Base-by-base conservation (phyloP, 225 moss, liverwort and hornwort genomes). In the Polytrichum formosum region DNA sequence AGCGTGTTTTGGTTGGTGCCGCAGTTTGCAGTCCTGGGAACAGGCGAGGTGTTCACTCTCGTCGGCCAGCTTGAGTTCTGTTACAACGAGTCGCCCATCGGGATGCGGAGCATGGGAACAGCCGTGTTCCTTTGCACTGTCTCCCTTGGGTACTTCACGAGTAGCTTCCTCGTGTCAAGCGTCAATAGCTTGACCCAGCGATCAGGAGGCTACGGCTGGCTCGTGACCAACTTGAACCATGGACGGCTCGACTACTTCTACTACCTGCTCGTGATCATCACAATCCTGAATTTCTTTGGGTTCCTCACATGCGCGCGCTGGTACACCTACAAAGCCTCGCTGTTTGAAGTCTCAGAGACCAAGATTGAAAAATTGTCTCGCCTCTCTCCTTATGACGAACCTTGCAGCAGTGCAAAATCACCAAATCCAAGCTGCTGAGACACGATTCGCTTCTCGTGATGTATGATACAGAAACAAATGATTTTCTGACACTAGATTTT, bases 61-160 rank as follows among this genome's bases (percentile, higher is more conserved):
- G 78, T 90, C 1, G 88, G 85, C 1, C 90, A 87, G 54, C 73
- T 92, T 64, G 85, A 92, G 61, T 92, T 92, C 65, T 80, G 82
- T 68, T 85, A 85, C 71, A 71, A 79, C 2, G 90, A 92, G 62
- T 70, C 84, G 0, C 92, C 85, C 0, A 53, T 82, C 2, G 85
- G 83, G n/a, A 92, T 92, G 88, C 79, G 82, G 5, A 80, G 83
- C 67, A 80, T 90, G 76, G 78, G 80, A 0, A 84, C 88, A 0
- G 76, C 85, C 0, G 17, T 90, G 28, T 86, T 87, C 70, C 53
- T 88, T 26, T 77, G 78, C 53, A 80, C 87, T 1, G 67, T 88
- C 25, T 83, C 85, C 0, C 80, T 90, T 31, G 90, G 90, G 0
- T 84, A 79, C 65, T 90, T 85, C 63, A 66, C 78, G 4, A 85